Evolutionary conservation across 345 rosid species (phyloP), one percentile per base, ranked within the genome.

Genomic region (Eucalyptus sp.): DNA sequence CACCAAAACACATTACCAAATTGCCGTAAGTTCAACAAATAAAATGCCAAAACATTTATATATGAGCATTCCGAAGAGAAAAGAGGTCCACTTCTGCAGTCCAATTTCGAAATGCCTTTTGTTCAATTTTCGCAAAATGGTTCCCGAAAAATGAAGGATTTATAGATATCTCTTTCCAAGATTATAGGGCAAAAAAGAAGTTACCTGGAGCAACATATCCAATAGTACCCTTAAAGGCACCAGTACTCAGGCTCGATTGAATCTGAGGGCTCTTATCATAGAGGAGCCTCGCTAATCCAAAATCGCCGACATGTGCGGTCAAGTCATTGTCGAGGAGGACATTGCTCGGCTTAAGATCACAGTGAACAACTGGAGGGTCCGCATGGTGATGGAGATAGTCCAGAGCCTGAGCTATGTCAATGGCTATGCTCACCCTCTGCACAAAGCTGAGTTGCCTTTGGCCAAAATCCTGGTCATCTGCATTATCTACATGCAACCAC

Each of bases 311-410:
- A 44, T 51, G 90, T 0, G 91, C 93, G 29, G 76, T 87, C 92
- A 90, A 43, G 48, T 89, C 91, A 18, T 54, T 56, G 50, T 90
- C 92, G 1, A 92, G 92, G 79, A 93, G 94, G 91, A 94, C 71
- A 62, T 94, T 93, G 91, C 94, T 93, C 17, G 95, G 96, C 90
- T 94, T 94, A 48, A 93, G 80, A 87, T 94, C 93, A 60, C 92
- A 88, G 7, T 92, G 93, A n/a, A 92, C 87, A 43, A 90, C 83
- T 7, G 91, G 89, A 14, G 87, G 86, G 24, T 89, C 71, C 5
- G 60, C 86, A 31, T 27, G 87, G 84, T 88, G 86, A 80, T 92
- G 93, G 46, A 92, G 92, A 54, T 92, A 92, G 64, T 90, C 89
- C 50, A 90, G 85, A 46, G 92, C 93, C 4, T 68, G 90, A 52